Evolutionary conservation across 768 basidiomycete genomes (phyloP), one percentile per base, ranked within the genome.

Genomic region (Mycena indigotica): DNA sequence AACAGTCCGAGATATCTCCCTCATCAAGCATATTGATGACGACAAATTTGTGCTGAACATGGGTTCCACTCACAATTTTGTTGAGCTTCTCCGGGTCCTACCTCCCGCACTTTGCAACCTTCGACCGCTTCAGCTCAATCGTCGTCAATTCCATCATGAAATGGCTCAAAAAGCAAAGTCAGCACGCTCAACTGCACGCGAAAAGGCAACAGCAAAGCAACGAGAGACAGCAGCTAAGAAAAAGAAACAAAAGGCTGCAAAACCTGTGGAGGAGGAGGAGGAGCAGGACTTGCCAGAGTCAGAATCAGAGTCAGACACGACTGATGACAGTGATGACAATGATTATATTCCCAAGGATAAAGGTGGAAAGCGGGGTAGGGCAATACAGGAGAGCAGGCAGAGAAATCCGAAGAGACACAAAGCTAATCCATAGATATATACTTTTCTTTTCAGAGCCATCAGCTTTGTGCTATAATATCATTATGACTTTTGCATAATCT

Each of bases 1-100:
- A 21, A 52, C 65, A 0, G 44, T 52, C 1, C 50, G 38, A 1
- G 24, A 28, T 3, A 12, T 63, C 50, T 28, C 28, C 19, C 21
- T 52, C 24, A 62, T 72, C n/a, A 41, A 32, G 5, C 71, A 74
- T 50, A 45, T 24, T 10, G 55, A 67, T 21, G 52, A 67, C 25
- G 44, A 48, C 5, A 51, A 59, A 10, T 73, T 55, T 46, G 28
- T 74, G 17, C 55, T 72, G 40, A 72, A 72, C 35, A 61, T 62
- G 6, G 63, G 67, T 50, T 65, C 65, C 0, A 52, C 71, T 1
- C 71, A 73, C 59, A 72, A 72, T 56, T 60, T 66, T 1, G 54
- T 49, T 10, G 49, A 67, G 1, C 46, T 70, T 8, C 56, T 64
- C 1, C 45, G 38, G 28, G 44, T 23, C n/a, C 61, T 65, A 0